Evolutionary conservation across 495 filamentous ascomycete genomes (phyloP).

Genomic region (Annulohypoxylon nitens): DNA sequence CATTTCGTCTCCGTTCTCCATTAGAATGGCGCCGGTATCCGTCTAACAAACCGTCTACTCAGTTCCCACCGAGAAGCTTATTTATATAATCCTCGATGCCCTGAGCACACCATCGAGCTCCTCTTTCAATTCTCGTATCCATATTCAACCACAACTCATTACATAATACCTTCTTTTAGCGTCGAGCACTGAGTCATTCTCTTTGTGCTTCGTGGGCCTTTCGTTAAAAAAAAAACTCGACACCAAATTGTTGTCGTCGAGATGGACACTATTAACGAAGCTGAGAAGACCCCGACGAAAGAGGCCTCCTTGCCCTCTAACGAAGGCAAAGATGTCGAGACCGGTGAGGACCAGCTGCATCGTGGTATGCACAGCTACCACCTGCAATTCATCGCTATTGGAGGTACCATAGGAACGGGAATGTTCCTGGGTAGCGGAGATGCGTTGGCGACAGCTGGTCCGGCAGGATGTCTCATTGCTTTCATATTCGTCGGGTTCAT

Average conservation of each 20-base stretch:
- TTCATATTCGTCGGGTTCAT: constrained; percentile 76
- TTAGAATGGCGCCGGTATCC: constrained; percentile 21
- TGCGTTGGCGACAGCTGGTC: constrained; percentile 72
- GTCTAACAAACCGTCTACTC: background rate
- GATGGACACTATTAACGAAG: constrained; percentile 39
- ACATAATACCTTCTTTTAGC: constrained; percentile 29
- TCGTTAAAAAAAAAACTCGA: constrained; percentile 8
- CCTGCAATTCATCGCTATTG: constrained; percentile 73
- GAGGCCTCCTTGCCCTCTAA: constrained; percentile 25
- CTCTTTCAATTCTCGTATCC: background rate
- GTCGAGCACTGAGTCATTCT: constrained; percentile 8
- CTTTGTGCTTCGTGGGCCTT: background rate
- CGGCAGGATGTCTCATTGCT: constrained; percentile 75
- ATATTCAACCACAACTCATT: constrained; percentile 24
- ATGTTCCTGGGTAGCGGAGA: constrained; percentile 79
- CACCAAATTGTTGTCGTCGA: constrained; percentile 19
- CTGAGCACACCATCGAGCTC: constrained; percentile 12
- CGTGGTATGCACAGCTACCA: constrained; percentile 62
- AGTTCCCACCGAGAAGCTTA: background rate
- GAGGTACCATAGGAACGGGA: constrained; percentile 81
- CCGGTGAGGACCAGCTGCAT: constrained; percentile 46
- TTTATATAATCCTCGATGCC: constrained; percentile 23
- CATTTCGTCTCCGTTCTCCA: background rate
- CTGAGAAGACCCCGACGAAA: constrained; percentile 36
- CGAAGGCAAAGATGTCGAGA: constrained; percentile 48